Conservation (phyloP, 306 rosid species). For the Amphicarpaea edgeworthii region DNA sequence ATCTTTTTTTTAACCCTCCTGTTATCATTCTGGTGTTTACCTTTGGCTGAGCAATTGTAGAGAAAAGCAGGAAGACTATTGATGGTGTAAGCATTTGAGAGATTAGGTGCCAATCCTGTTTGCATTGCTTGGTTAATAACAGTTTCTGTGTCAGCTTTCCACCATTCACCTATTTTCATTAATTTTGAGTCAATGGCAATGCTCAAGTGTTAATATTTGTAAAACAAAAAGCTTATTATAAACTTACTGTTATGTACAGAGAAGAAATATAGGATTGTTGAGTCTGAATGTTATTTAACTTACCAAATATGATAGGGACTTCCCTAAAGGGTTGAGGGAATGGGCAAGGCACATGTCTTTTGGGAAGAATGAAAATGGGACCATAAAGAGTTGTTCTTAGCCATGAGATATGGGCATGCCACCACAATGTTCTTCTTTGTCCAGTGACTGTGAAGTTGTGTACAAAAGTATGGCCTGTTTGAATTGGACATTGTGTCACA, state of each 20-base stretch:
- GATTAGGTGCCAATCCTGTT: slow-evolving; percentile 62
- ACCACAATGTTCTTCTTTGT: slow-evolving; percentile 62
- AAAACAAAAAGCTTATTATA: neutral
- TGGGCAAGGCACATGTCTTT: slow-evolving; percentile 60
- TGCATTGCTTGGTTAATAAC: slow-evolving; percentile 56
- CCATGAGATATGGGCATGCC: slow-evolving; percentile 52
- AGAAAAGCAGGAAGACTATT: slow-evolving; percentile 63
- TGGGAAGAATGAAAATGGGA: slow-evolving; percentile 74
- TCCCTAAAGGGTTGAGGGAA: slow-evolving; percentile 61
- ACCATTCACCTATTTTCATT: slow-evolving; percentile 61
- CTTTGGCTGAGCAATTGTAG: slow-evolving; percentile 57
- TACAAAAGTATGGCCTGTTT: slow-evolving; percentile 51
- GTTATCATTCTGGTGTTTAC: slow-evolving; percentile 17
- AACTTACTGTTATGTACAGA: neutral
- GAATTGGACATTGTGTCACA: slow-evolving; percentile 65
- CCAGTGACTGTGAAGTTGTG: slow-evolving; percentile 57
- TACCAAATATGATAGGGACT: slow-evolving; percentile 58
- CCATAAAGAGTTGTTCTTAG: slow-evolving; percentile 68
- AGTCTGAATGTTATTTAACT: slow-evolving; percentile 2
- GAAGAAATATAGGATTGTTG: neutral
- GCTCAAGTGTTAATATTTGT: neutral
- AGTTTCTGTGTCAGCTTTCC: slow-evolving; percentile 64
- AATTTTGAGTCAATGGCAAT: neutral
- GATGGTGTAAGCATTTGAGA: slow-evolving; percentile 43
- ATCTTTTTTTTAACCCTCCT: neutral